Base-by-base conservation (phyloP, 2,329 filamentous ascomycete species). In the Phialophora tarda region DNA sequence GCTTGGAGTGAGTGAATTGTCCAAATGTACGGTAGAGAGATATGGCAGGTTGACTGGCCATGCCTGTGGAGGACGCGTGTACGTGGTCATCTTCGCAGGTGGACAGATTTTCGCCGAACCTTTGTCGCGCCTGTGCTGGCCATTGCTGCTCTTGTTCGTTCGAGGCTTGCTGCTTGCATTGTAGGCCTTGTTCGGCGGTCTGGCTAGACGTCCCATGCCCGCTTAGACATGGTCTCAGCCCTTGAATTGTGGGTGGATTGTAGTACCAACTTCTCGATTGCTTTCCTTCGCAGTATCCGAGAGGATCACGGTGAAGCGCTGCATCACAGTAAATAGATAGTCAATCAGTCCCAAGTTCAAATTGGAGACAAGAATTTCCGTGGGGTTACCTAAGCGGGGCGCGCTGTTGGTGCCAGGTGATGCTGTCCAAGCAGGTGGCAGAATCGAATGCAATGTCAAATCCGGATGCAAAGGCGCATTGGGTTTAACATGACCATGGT, bases 131-230 rank as follows among this genome's bases (percentile, higher is more conserved):
- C 17, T 55, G 28, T 24, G 17, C 53, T 53, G 48, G 48, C 48
- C 26, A 24, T 53, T 30, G 8, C 14, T 28, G 48, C 48, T 12
- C 26, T 12, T 24, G 21, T 53, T 26, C 21, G 10, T 53, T 28
- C 26, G 23, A 14, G 26, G 4, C n/a, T 55, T 32, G 28, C 7
- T 55, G n/a, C 2, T 55, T 28, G 28, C 3, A 12, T 8, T 55
- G 12, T 55, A 4, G 1, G 26, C 53, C 28, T 34, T 34, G 2
- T 21, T 8, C 11, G 53, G 28, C 14, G 53, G 28, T 34, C 34
- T 55, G 11, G 28, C n/a, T 28, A 12, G n/a, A 21, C 53, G 53
- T 30, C 53, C 53, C 53, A 55, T 55, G 17, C 53, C 53, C 30
- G 53, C 28, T 21, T 14, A n/a, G 12, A 28, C 53, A 55, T 21